Evolutionary conservation across 1,139 yeast species (phyloP).

Genomic region (Yamadazyma diospyri): DNA sequence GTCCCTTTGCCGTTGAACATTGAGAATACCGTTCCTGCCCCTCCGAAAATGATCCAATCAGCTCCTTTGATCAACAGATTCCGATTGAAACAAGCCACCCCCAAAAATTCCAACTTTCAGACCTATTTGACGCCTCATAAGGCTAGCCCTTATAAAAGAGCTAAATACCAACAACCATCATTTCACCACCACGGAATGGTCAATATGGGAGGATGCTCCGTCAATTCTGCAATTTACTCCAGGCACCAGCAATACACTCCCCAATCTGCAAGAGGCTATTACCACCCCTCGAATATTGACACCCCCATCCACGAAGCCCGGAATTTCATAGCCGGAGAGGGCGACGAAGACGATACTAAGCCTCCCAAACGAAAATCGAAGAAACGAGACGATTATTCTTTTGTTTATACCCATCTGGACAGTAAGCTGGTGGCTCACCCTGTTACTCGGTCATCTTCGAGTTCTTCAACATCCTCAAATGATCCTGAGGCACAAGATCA

Average conservation of each 20-base stretch:
- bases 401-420: constrained; percentile 3
- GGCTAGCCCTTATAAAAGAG: constrained; percentile 14
- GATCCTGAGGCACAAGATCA: neutral
- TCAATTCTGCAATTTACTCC: constrained; percentile 1
- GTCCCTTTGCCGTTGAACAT: constrained; percentile 45
- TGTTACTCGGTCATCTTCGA: no score
- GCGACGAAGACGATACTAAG: neutral
- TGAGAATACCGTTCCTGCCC: constrained; percentile 7
- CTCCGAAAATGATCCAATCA: constrained; percentile 11
- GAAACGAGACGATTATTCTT: constrained; percentile 1
- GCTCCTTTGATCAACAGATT: constrained; percentile 21
- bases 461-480: neutral
- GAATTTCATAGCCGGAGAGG: no score
- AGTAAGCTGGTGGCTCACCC: no score
- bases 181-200: neutral
- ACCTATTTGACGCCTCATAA: constrained; percentile 18
- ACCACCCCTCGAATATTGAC: constrained; percentile 5
- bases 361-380: no score
- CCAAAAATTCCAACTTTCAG: constrained; percentile 12
- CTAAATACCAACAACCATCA: constrained; percentile 13
- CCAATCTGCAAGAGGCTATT: constrained; percentile 10
- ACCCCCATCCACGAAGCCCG: no score
- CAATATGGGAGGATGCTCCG: no score
- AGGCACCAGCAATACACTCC: constrained; percentile 15
- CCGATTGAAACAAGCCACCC: constrained; percentile 11